phyloP scores from a whole-genome alignment of 306 rosid species.

The Senna siamea region DNA sequence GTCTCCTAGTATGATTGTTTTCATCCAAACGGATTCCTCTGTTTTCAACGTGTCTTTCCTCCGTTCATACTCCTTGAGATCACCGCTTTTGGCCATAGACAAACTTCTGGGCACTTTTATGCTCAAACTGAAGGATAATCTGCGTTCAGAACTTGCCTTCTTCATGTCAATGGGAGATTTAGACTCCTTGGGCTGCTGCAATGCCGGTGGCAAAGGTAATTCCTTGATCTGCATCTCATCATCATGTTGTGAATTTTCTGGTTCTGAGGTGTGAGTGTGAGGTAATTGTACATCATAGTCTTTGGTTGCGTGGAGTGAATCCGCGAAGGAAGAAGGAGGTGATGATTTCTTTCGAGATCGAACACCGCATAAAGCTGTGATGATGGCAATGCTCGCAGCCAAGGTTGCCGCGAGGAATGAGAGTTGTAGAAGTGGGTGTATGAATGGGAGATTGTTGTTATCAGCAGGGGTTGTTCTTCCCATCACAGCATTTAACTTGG shows the following conservation, averaged over 20 bases:
- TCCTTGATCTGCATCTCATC: slow-evolving; percentile 37
- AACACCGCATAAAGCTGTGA: slow-evolving; percentile 56
- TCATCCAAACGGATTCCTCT: slow-evolving; percentile 84
- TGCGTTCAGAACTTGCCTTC: slow-evolving; percentile 55
- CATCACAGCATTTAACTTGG: slow-evolving; percentile 47
- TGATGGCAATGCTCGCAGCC: slow-evolving; percentile 54
- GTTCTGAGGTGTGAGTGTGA: slow-evolving; percentile 24
- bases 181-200: slow-evolving; percentile 27
- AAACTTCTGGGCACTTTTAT: slow-evolving; percentile 54
- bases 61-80: slow-evolving; percentile 28
- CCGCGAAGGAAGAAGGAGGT: background rate
- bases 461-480: slow-evolving; percentile 64
- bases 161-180: slow-evolving; percentile 18
- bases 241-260: background rate
- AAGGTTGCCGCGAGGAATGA: slow-evolving; percentile 50
- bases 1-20: slow-evolving; percentile 78
- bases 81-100: slow-evolving; percentile 51
- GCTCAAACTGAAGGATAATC: slow-evolving; percentile 46
- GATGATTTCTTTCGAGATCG: slow-evolving; percentile 41
- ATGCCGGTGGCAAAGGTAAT: slow-evolving; percentile 57
- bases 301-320: slow-evolving; percentile 9
- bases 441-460: slow-evolving; percentile 41
- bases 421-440: slow-evolving; percentile 47
- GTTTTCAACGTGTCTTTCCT: slow-evolving; percentile 43
- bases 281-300: too few species aligned